Base-by-base conservation (phyloP, 345 rosid species). In the Toxicodendron radicans region DNA sequence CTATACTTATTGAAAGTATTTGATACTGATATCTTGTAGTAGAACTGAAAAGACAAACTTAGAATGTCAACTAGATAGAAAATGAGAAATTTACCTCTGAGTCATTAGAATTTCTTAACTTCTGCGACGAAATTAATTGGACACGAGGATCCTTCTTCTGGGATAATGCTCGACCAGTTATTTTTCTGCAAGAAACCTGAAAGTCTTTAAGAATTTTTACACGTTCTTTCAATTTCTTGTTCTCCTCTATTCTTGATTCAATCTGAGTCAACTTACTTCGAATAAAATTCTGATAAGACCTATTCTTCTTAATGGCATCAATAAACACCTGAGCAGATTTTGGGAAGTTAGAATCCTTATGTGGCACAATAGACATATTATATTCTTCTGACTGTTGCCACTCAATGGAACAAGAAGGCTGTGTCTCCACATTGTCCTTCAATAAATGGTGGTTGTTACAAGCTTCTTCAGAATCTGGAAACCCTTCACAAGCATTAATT, bases 241-340 rank as follows among this genome's bases (percentile, higher is more conserved):
- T 93, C 89, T 88, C 91, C 91, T 87, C 97, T 58, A 91, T 87
- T 74, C 89, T 89, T 70, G 93, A 87, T 78, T 91, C 93, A 82
- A 90, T 85, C 64, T 89, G 84, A 70, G 71, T 71, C 84, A 95
- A 75, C 81, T 95, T 91, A 76, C 77, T 77, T 74, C 91, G 79
- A 18, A 90, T 76, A 54, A 91, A 87, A 83, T 79, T 93, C 87
- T 95, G 99, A 63, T 82, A 89, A 2, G 90, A 82, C 76, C 98
- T 89, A 75, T 95, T 95, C 90, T 57, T 93, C 84, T 87, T 87
- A 76, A 95, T 87, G 27, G 97, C 93, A 68, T 83, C 91, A 77
- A 93, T 73, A 72, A 93, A 85, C 64, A 83, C 67, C 73, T 81
- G 90, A 27, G 93, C 98, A 24, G 92, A 79, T 77, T 88, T 87